These are phyloP conservation scores for Neopestalotiopsis clavispora DNA, from an alignment of 2,329 filamentous ascomycete species.

Conservation along the genomic window DNA sequence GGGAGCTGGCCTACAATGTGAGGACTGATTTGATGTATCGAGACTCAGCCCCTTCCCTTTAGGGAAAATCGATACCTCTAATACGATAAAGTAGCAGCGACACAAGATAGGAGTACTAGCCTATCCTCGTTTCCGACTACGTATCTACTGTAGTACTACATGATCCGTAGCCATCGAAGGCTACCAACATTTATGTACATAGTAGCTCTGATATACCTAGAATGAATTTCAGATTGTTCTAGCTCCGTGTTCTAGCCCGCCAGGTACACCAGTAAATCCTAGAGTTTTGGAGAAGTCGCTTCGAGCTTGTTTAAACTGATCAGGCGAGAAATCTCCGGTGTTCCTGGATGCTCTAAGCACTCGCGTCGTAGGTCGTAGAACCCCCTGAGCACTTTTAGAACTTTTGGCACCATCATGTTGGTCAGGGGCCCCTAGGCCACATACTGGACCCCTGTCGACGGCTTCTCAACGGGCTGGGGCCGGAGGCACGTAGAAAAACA, in stretches of 20 bases:
- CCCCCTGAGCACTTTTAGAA: neutral
- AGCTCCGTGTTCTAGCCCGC: neutral
- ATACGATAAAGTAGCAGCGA: neutral
- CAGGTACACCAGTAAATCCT: neutral
- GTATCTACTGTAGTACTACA: neutral
- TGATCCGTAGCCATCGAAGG: neutral
- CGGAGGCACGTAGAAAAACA: constrained; percentile 2
- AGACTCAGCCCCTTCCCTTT: neutral
- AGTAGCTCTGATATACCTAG: neutral
- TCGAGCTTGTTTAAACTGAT: constrained; percentile 6
- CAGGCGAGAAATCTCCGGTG: constrained; percentile 15
- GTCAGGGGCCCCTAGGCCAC: neutral
- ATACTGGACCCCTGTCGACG: constrained; percentile 1
- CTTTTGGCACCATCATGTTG: neutral
- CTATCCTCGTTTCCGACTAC: neutral
- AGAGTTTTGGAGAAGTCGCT: neutral
- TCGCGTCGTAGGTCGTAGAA: neutral
- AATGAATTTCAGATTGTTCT: neutral
- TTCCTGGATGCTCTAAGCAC: constrained; percentile 5
- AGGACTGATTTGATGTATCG: neutral
- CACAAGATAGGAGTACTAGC: neutral
- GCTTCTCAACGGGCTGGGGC: neutral
- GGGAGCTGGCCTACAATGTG: neutral
- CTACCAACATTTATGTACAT: neutral
- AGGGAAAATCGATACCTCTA: neutral